A percentile compares a stretch with the other conserved stretches of the same genome.
phyloP scores from a whole-genome alignment of 73 alveolate genomes.

The Uronychia setigera region DNA sequence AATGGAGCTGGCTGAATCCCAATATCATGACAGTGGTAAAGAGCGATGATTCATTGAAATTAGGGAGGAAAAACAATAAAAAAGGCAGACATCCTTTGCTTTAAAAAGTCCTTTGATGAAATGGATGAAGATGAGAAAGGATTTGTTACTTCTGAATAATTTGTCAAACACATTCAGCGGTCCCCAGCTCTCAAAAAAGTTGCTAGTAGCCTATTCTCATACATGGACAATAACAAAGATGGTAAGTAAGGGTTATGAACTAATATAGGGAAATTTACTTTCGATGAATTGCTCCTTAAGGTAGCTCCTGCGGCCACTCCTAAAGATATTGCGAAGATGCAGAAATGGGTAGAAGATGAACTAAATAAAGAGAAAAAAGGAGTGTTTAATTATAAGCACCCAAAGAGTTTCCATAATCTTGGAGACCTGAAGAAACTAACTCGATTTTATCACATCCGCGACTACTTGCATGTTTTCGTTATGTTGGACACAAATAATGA shows the following conservation, averaged over 20 bases:
- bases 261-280: slow-evolving; percentile 9
- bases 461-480: slow-evolving; percentile 55
- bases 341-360: slow-evolving; percentile 62
- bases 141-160: slow-evolving; percentile 21
- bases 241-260: too few species aligned
- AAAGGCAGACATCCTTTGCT: slow-evolving; percentile 41
- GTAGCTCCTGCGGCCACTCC: slow-evolving; percentile 59
- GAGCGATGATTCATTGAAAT: too few species aligned
- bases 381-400: slow-evolving; percentile 43
- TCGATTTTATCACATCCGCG: slow-evolving; percentile 41
- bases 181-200: slow-evolving; percentile 44
- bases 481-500: slow-evolving; percentile 18
- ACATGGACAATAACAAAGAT: slow-evolving; percentile 37
- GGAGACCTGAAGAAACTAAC: background rate
- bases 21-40: too few species aligned
- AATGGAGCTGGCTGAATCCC: too few species aligned
- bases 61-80: slow-evolving; percentile 49
- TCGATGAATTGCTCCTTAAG: slow-evolving; percentile 41
- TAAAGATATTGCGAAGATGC: slow-evolving; percentile 45
- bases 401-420: background rate
- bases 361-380: slow-evolving; percentile 27
- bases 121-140: slow-evolving; percentile 50
- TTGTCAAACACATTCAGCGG: slow-evolving; percentile 43
- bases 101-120: slow-evolving; percentile 46
- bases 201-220: slow-evolving; percentile 45